phyloP scores from a whole-genome alignment of 2,329 filamentous ascomycete genomes.

The Blumeria hordei region DNA sequence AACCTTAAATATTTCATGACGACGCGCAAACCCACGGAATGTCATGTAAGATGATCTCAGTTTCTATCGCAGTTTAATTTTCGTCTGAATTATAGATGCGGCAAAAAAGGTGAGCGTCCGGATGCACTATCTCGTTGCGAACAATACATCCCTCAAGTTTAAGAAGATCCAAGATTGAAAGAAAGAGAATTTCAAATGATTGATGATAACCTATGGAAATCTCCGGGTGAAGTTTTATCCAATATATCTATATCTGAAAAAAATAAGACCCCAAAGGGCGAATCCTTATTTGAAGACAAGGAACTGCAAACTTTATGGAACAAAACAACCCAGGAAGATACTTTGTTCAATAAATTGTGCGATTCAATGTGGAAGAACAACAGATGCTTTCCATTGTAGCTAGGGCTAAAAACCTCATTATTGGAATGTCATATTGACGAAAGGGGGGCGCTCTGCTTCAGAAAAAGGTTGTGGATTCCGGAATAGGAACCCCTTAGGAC shows the following conservation, averaged over 20 bases:
- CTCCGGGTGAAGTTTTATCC: neutral
- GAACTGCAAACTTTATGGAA: neutral
- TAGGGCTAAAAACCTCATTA: neutral
- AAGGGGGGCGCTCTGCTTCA: neutral
- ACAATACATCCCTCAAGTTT: neutral
- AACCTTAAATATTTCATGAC: conserved; percentile 2
- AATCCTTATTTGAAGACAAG: neutral
- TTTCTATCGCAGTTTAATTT: neutral
- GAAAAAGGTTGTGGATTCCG: neutral
- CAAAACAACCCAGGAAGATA: neutral
- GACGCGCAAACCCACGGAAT: neutral
- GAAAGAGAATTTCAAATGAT: neutral
- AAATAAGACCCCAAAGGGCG: neutral
- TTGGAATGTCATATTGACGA: neutral
- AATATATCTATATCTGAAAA: neutral
- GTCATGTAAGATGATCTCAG: neutral
- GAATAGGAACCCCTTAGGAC: neutral
- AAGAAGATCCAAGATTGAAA: neutral
- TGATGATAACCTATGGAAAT: neutral
- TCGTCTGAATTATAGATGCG: neutral
- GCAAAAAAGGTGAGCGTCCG: neutral
- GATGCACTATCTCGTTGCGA: neutral
- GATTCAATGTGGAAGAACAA: neutral
- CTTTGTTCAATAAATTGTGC: neutral
- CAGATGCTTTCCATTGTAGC: neutral